Conservation (phyloP, 2,329 filamentous ascomycete genomes). For the Mycosphaerella sp. region DNA sequence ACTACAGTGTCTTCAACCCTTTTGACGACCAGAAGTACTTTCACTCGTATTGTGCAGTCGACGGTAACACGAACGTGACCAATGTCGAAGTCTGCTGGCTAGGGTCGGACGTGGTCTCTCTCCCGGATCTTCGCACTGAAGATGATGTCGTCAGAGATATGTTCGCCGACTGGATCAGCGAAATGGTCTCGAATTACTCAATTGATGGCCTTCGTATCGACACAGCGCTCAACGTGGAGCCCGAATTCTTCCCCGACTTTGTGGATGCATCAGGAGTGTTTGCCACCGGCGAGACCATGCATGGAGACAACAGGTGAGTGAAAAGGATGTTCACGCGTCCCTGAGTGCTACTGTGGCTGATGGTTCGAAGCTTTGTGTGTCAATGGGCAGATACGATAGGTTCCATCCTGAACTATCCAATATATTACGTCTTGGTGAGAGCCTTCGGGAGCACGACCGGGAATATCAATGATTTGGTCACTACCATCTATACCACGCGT, state of each 20-base stretch:
- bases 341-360: neutral
- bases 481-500: conserved; percentile 32
- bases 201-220: conserved; percentile 40
- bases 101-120: conserved; percentile 43
- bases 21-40: conserved; percentile 55
- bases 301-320: conserved; percentile 24
- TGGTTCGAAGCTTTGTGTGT: conserved; percentile 27
- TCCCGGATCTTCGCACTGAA: conserved; percentile 46
- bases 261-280: conserved; percentile 34
- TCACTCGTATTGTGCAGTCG: conserved; percentile 53
- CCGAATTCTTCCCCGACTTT: conserved; percentile 35
- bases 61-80: conserved; percentile 45
- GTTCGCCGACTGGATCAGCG: conserved; percentile 39
- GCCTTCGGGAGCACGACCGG: conserved; percentile 36
- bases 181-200: conserved; percentile 40
- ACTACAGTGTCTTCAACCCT: conserved; percentile 49
- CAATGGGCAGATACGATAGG: conserved; percentile 34
- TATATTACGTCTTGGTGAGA: conserved; percentile 36
- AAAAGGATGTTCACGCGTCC: neutral
- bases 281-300: conserved; percentile 36
- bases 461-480: conserved; percentile 37
- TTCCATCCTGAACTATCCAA: conserved; percentile 37
- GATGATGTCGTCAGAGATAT: conserved; percentile 37
- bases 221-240: conserved; percentile 36
- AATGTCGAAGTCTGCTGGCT: conserved; percentile 46